Base-by-base conservation (phyloP, 345 rosid genomes). In the Nasturtium officinale region DNA sequence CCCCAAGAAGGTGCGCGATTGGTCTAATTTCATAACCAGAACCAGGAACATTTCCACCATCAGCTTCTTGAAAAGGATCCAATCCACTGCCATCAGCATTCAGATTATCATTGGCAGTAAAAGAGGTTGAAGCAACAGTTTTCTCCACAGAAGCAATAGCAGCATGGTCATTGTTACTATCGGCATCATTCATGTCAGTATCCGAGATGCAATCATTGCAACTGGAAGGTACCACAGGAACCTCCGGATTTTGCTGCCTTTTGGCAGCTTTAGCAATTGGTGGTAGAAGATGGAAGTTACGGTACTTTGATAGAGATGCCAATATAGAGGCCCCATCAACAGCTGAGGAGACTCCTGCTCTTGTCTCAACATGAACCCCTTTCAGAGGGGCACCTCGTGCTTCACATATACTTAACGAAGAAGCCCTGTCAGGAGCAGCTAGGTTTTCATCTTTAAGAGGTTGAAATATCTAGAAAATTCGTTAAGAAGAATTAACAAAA, bases 301-400 rank as follows among this genome's bases (percentile, higher is more conserved):
- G 88, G 69, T 78, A 65, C 80, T 85, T 84, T 32, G 96, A 87
- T 57, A 94, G 82, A 77, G 96, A 94, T 35, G 98, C 93, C 77
- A 92, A 80, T 80, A 92, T 90, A 30, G 98, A 89, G 54, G 96
- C 98, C 61, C 96, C 96, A 29, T 91, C 86, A 83, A 81, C 89
- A 82, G 90, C 89, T 53, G 97, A 88, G 18, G 96, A 80, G 66
- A 86, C 98, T 69, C 96, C 89, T 26, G 99, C 76, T 77, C 91
- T 86, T 65, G 96, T 78, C 84, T 91, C 97, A 12, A 85, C 72
- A 67, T 86, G 93, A 65, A 91, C 82, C 40, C 89, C 89, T 76
- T 91, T 88, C 51, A 85, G 20, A 38, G 96, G 83, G 63, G 86
- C 77, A 75, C 83, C 81, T 32, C 82, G 94, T 57, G 94, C 82